These are phyloP conservation scores for Sporothrix dimorphospora DNA, from an alignment of 2,329 filamentous ascomycete species.

Conservation along the genomic window DNA sequence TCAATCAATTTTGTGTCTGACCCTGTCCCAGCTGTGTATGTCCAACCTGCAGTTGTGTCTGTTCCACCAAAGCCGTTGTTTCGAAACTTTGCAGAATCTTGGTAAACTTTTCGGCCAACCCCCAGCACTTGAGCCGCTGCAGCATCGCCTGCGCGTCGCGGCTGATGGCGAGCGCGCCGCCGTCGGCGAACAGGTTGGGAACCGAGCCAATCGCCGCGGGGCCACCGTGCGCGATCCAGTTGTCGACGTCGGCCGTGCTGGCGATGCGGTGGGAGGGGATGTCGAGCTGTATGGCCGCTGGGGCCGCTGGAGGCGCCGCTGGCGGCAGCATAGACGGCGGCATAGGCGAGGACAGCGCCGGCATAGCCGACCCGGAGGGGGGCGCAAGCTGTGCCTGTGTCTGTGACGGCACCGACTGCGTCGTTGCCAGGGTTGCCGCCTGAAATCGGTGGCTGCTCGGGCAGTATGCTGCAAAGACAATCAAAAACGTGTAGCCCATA, in stretches of 20 bases:
- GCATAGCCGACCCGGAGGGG: background rate
- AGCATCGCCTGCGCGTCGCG: conserved; percentile 37
- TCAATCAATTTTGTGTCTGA: background rate
- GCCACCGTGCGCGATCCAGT: conserved; percentile 38
- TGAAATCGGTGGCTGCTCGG: conserved; percentile 28
- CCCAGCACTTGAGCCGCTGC: conserved; percentile 37
- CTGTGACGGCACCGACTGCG: background rate
- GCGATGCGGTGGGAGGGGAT: conserved; percentile 30
- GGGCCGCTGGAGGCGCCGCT: background rate
- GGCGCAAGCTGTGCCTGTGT: background rate
- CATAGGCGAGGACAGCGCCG: background rate
- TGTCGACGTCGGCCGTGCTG: conserved; percentile 27
- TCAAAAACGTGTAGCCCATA: conserved; percentile 40
- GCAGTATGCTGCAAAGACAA: conserved; percentile 38
- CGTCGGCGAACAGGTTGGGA: conserved; percentile 33
- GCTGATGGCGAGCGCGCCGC: conserved; percentile 33
- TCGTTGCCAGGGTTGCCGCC: background rate
- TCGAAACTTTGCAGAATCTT: conserved; percentile 36
- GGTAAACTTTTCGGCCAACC: conserved; percentile 39
- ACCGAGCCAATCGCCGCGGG: conserved; percentile 37
- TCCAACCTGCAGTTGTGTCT: background rate
- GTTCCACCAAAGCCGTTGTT: conserved; percentile 5
- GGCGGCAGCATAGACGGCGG: background rate
- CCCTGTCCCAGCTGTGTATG: background rate
- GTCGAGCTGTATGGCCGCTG: conserved; percentile 34